phyloP scores from a whole-genome alignment of 129 eudicot genomes.

The Flaveria robusta region DNA sequence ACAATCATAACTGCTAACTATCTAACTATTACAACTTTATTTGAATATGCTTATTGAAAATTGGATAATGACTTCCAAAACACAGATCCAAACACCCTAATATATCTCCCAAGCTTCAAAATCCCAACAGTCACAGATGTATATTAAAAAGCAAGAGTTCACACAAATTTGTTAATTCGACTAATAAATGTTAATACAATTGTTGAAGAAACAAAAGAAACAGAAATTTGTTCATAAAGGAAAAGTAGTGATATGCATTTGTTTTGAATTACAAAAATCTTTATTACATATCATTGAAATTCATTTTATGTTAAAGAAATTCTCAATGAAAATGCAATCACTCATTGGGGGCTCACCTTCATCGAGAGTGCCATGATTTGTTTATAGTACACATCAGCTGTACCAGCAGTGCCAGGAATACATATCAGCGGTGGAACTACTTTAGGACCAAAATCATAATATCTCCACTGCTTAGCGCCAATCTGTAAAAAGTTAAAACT shows the following conservation, averaged over 20 bases:
- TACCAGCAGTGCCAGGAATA: constrained; percentile 88
- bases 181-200: constrained; percentile 11
- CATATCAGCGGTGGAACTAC: constrained; percentile 92
- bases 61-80: neutral
- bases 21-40: neutral
- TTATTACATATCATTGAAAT: neutral
- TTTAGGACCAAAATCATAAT: constrained; percentile 97
- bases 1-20: neutral
- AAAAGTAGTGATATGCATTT: neutral
- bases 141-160: neutral
- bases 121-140: neutral
- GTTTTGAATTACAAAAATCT: constrained; percentile 15
- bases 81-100: neutral
- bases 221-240: neutral
- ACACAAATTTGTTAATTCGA: neutral
- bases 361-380: constrained; percentile 91
- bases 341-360: constrained; percentile 52
- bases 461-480: constrained; percentile 93
- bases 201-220: neutral
- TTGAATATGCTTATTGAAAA: neutral
- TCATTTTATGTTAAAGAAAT: constrained; percentile 3
- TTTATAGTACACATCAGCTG: constrained; percentile 97
- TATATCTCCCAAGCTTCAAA: too few species aligned
- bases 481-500: constrained; percentile 42
- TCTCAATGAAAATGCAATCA: neutral